Percentiles rank a stretch among this genome's conserved stretches.
phyloP scores from a whole-genome alignment of 257 asterid species.

The Scutellaria minor region DNA sequence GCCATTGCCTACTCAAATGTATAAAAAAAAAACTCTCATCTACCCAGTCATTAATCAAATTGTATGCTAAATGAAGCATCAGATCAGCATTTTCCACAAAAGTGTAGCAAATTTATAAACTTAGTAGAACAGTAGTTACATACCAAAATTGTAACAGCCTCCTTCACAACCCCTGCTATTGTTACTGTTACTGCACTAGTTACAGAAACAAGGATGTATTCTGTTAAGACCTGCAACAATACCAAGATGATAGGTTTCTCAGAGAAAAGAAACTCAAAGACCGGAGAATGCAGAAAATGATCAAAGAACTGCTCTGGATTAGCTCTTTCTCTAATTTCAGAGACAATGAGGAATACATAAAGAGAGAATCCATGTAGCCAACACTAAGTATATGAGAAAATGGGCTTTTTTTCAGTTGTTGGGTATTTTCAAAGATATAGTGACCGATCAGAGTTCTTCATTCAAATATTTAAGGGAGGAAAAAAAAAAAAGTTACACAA shows the following conservation, averaged over 20 bases:
- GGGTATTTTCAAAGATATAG: not conserved
- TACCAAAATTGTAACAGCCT: conserved; percentile 98
- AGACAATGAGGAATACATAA: conserved; percentile 13
- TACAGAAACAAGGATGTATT: conserved; percentile 84
- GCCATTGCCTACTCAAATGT: not conserved
- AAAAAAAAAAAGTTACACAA: not conserved
- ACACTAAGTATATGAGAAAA: not conserved
- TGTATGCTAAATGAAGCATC: conserved; percentile 8
- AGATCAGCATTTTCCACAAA: conserved; percentile 25
- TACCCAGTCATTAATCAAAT: not conserved
- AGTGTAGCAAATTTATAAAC: conserved; percentile 9
- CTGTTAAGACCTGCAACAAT: conserved; percentile 86
- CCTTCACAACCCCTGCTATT: conserved; percentile 99
- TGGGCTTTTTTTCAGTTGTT: not conserved
- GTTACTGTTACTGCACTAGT: conserved; percentile 99
- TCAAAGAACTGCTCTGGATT: not conserved
- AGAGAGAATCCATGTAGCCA: not conserved
- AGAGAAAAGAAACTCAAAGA: conserved; percentile 14
- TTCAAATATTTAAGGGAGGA: conserved; percentile 4
- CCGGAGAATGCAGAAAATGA: conserved; percentile 23
- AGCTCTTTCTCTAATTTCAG: not conserved
- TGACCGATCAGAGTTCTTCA: conserved; percentile 16
- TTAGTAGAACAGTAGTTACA: conserved; percentile 18
- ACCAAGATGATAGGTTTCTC: conserved; percentile 28
- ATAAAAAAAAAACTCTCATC: conserved; percentile 14